These are phyloP conservation scores for Phytophthora cryptogea DNA, from an alignment of 352 stramenopile genomes.

Conservation along the genomic window DNA sequence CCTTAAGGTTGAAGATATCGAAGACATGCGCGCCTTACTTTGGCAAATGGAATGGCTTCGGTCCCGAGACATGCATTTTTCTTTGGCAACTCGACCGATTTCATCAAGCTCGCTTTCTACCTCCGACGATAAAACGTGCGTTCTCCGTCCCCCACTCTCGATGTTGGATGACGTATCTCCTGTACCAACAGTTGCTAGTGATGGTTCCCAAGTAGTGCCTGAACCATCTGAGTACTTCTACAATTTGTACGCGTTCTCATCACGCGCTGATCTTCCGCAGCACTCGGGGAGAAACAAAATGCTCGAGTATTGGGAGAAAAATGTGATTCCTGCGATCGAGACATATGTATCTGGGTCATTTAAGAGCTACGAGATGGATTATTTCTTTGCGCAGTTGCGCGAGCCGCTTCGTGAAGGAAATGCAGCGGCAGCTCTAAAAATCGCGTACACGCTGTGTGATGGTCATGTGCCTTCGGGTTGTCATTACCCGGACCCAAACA, in stretches of 20 bases:
- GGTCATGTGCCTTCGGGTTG: conserved; percentile 79
- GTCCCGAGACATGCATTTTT: conserved; percentile 45
- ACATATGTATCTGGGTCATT: conserved; percentile 82
- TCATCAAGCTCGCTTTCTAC: conserved; percentile 38
- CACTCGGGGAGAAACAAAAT: conserved; percentile 81
- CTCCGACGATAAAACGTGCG: conserved; percentile 37
- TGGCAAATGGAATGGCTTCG: conserved; percentile 57
- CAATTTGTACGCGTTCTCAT: conserved; percentile 76
- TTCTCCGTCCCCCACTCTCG: conserved; percentile 26
- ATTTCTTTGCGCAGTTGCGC: conserved; percentile 83
- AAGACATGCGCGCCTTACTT: conserved; percentile 36
- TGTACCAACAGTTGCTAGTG: conserved; percentile 1
- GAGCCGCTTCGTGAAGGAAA: conserved; percentile 81
- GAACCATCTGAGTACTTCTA: conserved; percentile 60
- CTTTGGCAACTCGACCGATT: conserved; percentile 50
- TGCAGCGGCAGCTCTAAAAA: conserved; percentile 73
- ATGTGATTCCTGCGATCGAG: conserved; percentile 84
- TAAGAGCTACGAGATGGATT: conserved; percentile 89
- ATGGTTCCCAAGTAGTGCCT: conserved; percentile 7
- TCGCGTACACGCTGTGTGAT: conserved; percentile 80
- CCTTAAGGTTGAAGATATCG: conserved; percentile 40
- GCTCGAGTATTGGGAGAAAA: conserved; percentile 85
- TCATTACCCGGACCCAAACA: conserved; percentile 78
- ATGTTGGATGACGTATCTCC: conserved; percentile 20
- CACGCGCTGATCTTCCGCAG: conserved; percentile 59